phyloP scores from a whole-genome alignment of 805 yeast species.

The Ogataea methylovora region DNA sequence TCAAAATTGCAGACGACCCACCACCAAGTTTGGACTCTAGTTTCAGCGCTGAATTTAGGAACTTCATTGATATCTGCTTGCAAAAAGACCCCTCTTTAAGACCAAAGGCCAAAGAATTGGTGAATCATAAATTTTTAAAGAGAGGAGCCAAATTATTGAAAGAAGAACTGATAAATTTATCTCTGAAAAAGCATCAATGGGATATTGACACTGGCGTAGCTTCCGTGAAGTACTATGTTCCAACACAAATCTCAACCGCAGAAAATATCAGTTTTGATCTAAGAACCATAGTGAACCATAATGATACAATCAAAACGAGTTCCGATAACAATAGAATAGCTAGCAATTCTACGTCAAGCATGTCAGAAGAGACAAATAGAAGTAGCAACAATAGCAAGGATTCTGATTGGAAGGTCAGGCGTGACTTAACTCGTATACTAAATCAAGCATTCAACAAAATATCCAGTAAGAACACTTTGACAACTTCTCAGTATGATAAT shows the following conservation, averaged over 20 bases:
- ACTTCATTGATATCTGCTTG: conserved; percentile 64
- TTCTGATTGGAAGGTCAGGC: conserved; percentile 8
- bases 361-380: neutral
- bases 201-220: conserved; percentile 25
- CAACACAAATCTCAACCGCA: conserved; percentile 18
- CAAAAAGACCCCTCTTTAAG: conserved; percentile 62
- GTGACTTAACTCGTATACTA: conserved; percentile 28
- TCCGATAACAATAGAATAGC: neutral
- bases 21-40: conserved; percentile 35
- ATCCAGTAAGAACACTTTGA: conserved; percentile 40
- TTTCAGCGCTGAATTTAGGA: conserved; percentile 40
- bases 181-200: conserved; percentile 39
- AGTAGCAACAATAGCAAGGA: conserved; percentile 6
- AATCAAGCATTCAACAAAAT: conserved; percentile 38
- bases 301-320: neutral
- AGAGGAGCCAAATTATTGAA: conserved; percentile 28
- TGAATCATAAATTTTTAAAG: conserved; percentile 56
- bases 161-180: conserved; percentile 27
- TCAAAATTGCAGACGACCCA: conserved; percentile 39
- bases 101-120: conserved; percentile 53
- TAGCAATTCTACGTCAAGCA: neutral
- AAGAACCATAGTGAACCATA: conserved; percentile 6
- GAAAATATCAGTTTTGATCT: conserved; percentile 6
- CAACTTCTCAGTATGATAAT: conserved; percentile 45
- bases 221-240: conserved; percentile 22